phyloP scores from a whole-genome alignment of 2,329 filamentous ascomycete species.

The Ampelomyces quisqualis region DNA sequence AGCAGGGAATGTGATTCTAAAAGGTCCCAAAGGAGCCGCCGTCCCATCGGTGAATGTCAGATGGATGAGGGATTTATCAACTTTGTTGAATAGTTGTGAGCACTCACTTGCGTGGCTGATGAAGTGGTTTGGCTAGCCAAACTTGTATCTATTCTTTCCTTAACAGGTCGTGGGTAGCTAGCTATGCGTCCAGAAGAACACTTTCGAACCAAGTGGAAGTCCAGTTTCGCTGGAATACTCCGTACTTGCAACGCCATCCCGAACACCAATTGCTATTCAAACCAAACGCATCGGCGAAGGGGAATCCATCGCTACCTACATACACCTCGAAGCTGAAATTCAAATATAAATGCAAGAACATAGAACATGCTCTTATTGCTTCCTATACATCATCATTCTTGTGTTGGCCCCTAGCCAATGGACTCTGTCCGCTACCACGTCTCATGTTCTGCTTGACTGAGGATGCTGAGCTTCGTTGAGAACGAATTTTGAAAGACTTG shows the following conservation, averaged over 20 bases:
- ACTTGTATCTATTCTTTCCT: no score
- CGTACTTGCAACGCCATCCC: not conserved
- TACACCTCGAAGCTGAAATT: not conserved
- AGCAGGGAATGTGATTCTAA: no score
- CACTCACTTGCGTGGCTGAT: no score
- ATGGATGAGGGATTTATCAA: no score
- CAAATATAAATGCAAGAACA: conserved; percentile 3
- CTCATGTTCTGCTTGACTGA: conserved; percentile 10
- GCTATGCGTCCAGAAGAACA: not conserved
- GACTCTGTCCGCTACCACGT: conserved; percentile 1
- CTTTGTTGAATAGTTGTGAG: no score
- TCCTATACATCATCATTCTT: conserved; percentile 1
- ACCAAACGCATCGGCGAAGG: not conserved
- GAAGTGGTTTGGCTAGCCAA: no score
- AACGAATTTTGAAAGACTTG: conserved; percentile 30
- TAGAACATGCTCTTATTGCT: not conserved
- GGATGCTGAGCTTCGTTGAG: conserved; percentile 16
- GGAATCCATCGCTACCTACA: not conserved
- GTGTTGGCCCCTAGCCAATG: conserved; percentile 5
- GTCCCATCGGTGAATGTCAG: no score
- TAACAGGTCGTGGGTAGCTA: no score
- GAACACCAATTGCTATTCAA: conserved; percentile 1
- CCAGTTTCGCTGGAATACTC: no score
- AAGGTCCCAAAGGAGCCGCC: no score
- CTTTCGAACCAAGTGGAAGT: not conserved